Base-by-base conservation (phyloP, 345 rosid genomes). In the Crucihimalaya himalaica region DNA sequence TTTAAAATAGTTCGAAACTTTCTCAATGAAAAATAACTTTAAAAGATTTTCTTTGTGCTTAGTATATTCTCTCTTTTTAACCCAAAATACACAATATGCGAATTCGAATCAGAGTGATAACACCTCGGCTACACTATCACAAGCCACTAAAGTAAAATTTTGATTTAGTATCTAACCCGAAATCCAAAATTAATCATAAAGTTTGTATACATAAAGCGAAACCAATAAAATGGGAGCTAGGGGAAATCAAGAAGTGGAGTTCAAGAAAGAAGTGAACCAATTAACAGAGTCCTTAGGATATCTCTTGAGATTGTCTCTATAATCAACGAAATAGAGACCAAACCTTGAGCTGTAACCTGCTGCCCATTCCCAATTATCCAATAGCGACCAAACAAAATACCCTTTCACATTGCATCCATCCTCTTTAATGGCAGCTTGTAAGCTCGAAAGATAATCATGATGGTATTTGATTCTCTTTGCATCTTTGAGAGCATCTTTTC, bases 381-480 rank as follows among this genome's bases (percentile, higher is more conserved):
- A 56, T 18, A 91, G 51, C 12, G 99, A 89, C 99, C 99, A 95
- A 14, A 64, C 96, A 50, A 95, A 95, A 73, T 95, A 91, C 27
- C 97, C 97, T 81, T 87, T 89, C 72, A 95, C 97, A 67, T 95
- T 95, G 82, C 97, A 95, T 3, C 97, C 96, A 75, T 95, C 99
- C 57, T 91, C 96, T 79, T 92, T 91, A 67, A 95, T 87, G 13
- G 97, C 74, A 51, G 96, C 89, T 40, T 81, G 82, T 82, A 95
- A 79, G 85, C 79, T 89, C n/a, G 93, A 69, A 11, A 95, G 86
- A 80, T 95, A 95, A 79, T 86, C 97, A 51, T 85, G 79, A 68
- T 86, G 96, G 81, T 86, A 95, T 73, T 34, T 86, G 84, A 95
- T 86, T 81, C 99, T 86, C 63, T 91, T 95, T 57, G 66, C 66